Conservation (phyloP, 768 basidiomycete genomes). For the Amyloporia xantha region DNA sequence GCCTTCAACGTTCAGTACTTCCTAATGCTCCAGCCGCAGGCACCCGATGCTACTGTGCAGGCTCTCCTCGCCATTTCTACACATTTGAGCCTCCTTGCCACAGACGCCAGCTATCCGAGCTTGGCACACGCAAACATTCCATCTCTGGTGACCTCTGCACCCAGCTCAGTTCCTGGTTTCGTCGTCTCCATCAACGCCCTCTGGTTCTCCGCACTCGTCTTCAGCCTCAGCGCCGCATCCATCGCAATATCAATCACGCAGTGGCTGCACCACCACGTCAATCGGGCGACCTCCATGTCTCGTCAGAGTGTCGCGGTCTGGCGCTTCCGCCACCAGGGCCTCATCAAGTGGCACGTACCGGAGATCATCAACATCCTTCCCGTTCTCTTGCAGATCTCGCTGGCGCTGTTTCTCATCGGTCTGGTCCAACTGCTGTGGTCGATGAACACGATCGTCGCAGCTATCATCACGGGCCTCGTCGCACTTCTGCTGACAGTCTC, state of each 20-base stretch:
- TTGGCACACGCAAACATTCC: neutral
- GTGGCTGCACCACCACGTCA: neutral
- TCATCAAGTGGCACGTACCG: slow-evolving; percentile 17
- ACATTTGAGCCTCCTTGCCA: neutral
- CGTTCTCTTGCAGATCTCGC: slow-evolving; percentile 13
- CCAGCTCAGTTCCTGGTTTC: neutral
- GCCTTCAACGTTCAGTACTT: slow-evolving; percentile 4
- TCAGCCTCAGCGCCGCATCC: slow-evolving; percentile 1
- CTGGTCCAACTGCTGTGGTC: slow-evolving; percentile 19
- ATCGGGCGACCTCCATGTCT: slow-evolving; percentile 1
- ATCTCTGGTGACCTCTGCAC: neutral
- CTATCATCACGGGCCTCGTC: slow-evolving; percentile 4
- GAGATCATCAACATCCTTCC: slow-evolving; percentile 12
- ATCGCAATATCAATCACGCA: slow-evolving; percentile 4
- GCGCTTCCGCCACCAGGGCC: slow-evolving; percentile 19
- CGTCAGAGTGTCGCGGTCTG: slow-evolving; percentile 16
- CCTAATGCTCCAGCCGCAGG: neutral
- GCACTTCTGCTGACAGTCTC: slow-evolving; percentile 2
- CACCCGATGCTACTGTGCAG: neutral
- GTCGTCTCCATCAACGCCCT: neutral
- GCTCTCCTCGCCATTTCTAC: neutral
- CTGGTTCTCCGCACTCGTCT: slow-evolving; percentile 1
- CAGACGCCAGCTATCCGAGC: neutral
- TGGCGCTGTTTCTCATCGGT: slow-evolving; percentile 16
- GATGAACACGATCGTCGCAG: slow-evolving; percentile 12